Percentiles rank a stretch among this genome's conserved stretches.
Evolutionary conservation across 208 protist genomes (phyloP).

Genomic region (Crithidia acanthocephali): DNA sequence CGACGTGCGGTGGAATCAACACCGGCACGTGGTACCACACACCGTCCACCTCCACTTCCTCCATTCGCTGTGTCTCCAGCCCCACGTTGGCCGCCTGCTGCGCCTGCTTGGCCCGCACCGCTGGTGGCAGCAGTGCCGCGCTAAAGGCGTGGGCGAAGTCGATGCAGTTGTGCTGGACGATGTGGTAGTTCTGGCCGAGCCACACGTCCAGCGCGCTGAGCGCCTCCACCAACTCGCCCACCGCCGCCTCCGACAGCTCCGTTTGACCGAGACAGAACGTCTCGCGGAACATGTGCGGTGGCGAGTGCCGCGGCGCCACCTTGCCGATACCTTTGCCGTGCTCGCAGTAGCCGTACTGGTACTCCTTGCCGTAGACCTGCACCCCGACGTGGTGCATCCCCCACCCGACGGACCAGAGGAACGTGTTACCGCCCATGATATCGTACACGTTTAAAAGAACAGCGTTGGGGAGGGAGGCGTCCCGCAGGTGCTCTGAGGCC

Average conservation of each 20-base stretch:
- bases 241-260: constrained; percentile 23
- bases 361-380: constrained; percentile 68
- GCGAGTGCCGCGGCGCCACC: constrained; percentile 38
- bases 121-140: constrained; percentile 42
- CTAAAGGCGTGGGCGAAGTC: constrained; percentile 58
- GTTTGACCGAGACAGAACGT: constrained; percentile 55
- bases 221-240: constrained; percentile 29
- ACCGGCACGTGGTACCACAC: constrained; percentile 23
- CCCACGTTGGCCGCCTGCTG: background rate
- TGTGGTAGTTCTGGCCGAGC: constrained; percentile 51
- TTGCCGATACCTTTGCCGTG: constrained; percentile 47
- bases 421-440: constrained; percentile 36
- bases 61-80: constrained; percentile 16
- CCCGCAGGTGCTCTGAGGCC: constrained; percentile 6
- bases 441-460: constrained; percentile 77
- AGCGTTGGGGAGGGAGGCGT: constrained; percentile 25
- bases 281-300: constrained; percentile 66
- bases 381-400: constrained; percentile 66
- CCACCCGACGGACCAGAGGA: constrained; percentile 48
- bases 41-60: constrained; percentile 28
- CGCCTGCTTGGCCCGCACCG: constrained; percentile 29
- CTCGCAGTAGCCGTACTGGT: constrained; percentile 42
- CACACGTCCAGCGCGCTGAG: constrained; percentile 35
- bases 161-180: constrained; percentile 73
- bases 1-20: constrained; percentile 47